Evolutionary conservation across 495 filamentous ascomycete species (phyloP).

Genomic region (Neurospora tetraspora): DNA sequence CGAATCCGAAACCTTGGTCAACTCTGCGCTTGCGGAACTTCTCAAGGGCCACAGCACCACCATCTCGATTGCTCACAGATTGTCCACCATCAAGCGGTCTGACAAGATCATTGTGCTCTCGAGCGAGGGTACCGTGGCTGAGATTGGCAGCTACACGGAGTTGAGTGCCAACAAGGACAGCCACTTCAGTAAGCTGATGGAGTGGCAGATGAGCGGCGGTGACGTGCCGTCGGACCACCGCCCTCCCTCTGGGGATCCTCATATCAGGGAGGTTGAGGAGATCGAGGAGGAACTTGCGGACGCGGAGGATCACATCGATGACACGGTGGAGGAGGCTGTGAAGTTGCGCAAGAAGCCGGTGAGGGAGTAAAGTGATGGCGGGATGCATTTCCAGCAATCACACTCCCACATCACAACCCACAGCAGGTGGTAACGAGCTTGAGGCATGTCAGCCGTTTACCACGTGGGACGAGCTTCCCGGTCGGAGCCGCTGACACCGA

Average conservation of each 20-base stretch:
- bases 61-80: slow-evolving; percentile 89
- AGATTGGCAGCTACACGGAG: slow-evolving; percentile 73
- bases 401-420: neutral
- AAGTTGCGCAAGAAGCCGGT: neutral
- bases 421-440: neutral
- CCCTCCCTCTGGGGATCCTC: slow-evolving; percentile 9
- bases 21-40: slow-evolving; percentile 70
- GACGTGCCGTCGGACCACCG: slow-evolving; percentile 34
- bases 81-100: slow-evolving; percentile 91
- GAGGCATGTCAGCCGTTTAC: neutral
- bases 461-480: neutral
- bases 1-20: slow-evolving; percentile 95
- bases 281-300: slow-evolving; percentile 35
- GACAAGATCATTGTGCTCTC: slow-evolving; percentile 86
- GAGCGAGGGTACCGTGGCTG: slow-evolving; percentile 76
- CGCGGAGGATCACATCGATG: slow-evolving; percentile 26
- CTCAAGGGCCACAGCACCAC: slow-evolving; percentile 84
- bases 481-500: neutral
- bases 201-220: slow-evolving; percentile 93
- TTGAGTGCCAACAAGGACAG: slow-evolving; percentile 62
- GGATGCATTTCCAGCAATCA: neutral
- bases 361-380: slow-evolving; percentile 5
- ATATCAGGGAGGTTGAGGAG: slow-evolving; percentile 36
- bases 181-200: slow-evolving; percentile 91
- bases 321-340: slow-evolving; percentile 6